These are phyloP conservation scores for Halophytophthora polymorphica DNA, from an alignment of 352 stramenopile genomes.

Conservation along the genomic window DNA sequence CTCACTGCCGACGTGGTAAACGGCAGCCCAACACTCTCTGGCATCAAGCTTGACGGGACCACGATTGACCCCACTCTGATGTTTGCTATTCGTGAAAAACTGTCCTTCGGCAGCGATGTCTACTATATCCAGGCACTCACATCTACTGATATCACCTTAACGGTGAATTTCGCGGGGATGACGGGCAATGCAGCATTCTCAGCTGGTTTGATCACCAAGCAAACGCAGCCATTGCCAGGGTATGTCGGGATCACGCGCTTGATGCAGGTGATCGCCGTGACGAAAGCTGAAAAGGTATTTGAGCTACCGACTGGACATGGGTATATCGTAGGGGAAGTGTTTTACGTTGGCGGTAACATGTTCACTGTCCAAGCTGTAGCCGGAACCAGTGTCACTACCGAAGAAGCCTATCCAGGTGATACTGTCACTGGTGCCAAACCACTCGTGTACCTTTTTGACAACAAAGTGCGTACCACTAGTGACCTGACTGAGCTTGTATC, in stretches of 20 bases:
- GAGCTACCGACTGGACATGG: constrained; percentile 46
- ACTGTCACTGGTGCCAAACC: constrained; percentile 28
- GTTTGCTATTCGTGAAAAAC: constrained; percentile 54
- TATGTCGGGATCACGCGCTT: constrained; percentile 42
- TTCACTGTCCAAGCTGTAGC: constrained; percentile 33
- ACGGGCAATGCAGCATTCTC: constrained; percentile 21
- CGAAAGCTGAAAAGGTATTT: constrained; percentile 20
- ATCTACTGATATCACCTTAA: constrained; percentile 41
- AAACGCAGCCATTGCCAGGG: constrained; percentile 42
- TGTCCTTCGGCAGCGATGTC: constrained; percentile 27
- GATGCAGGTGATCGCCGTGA: constrained; percentile 48
- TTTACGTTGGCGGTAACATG: constrained; percentile 37
- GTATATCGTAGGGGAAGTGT: constrained; percentile 18
- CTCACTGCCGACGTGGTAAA: constrained; percentile 40
- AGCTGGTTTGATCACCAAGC: constrained; percentile 53
- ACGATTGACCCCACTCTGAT: constrained; percentile 61
- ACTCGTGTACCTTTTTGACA: constrained; percentile 54
- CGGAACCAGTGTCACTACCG: constrained; percentile 29
- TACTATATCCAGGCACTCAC: constrained; percentile 52
- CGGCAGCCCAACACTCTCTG: constrained; percentile 32
- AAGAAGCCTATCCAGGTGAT: constrained; percentile 29
- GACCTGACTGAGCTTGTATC: constrained; percentile 37
- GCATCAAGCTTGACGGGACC: constrained; percentile 35
- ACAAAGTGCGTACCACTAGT: constrained; percentile 57
- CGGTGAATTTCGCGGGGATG: constrained; percentile 9